Conservation (phyloP, 2,329 filamentous ascomycete species). For the Penicillium sp. region DNA sequence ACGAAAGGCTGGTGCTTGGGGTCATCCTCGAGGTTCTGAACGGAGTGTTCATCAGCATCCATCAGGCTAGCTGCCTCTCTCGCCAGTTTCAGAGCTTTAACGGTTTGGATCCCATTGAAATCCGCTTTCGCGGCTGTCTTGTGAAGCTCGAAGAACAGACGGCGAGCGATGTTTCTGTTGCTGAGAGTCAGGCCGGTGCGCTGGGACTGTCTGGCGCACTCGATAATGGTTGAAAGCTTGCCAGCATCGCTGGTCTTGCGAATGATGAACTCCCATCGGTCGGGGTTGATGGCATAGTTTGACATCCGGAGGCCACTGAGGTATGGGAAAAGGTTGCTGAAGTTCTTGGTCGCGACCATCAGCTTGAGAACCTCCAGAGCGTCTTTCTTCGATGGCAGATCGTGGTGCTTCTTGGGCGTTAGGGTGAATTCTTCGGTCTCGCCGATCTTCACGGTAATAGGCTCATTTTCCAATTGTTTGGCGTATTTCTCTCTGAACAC, state of each 20-base stretch:
- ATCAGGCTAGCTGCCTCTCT: conserved; percentile 38
- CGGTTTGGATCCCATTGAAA: conserved; percentile 36
- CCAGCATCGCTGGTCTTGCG: conserved; percentile 39
- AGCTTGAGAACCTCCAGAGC: conserved; percentile 33
- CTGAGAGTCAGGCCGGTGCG: conserved; percentile 40
- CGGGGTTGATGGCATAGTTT: conserved; percentile 24
- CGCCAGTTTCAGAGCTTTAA: conserved; percentile 35
- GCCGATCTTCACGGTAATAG: conserved; percentile 42
- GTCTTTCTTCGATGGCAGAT: conserved; percentile 37
- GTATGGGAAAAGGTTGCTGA: conserved; percentile 44
- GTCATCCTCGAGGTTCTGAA: conserved; percentile 28
- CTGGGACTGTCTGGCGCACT: conserved; percentile 36
- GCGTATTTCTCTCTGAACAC: conserved; percentile 42
- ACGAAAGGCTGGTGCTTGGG: conserved; percentile 44
- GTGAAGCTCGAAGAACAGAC: conserved; percentile 42
- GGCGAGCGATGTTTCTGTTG: conserved; percentile 29
- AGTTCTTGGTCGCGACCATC: conserved; percentile 41
- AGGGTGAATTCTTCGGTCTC: conserved; percentile 43
- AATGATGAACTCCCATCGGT: conserved; percentile 38
- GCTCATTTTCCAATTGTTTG: conserved; percentile 39
- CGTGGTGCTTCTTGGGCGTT: conserved; percentile 36
- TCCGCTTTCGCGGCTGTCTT: conserved; percentile 32
- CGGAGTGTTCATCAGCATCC: conserved; percentile 36
- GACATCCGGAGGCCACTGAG: conserved; percentile 40
- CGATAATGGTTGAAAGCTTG: conserved; percentile 38